A percentile compares a stretch with the other conserved stretches of the same genome.
Evolutionary conservation across 495 filamentous ascomycete species (phyloP).

Genomic region (Aspergillus panamensis): DNA sequence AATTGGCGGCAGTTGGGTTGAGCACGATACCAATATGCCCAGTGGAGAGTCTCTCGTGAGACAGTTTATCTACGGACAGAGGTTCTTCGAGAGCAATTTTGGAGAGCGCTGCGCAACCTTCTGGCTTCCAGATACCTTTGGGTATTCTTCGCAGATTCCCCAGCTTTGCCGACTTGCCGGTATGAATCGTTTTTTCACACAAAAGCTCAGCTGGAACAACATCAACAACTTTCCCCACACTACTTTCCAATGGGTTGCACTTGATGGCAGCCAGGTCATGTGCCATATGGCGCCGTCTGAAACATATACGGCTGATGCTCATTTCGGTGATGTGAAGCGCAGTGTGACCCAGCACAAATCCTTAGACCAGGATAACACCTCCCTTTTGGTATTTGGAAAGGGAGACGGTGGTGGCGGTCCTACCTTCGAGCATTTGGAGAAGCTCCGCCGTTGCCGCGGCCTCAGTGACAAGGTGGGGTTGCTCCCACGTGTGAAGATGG

Average conservation of each 20-base stretch:
- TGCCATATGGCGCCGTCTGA: slow-evolving; percentile 95
- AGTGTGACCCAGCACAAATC: slow-evolving; percentile 93
- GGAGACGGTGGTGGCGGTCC: slow-evolving; percentile 95
- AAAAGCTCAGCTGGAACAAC: slow-evolving; percentile 96
- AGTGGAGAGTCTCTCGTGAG: slow-evolving; percentile 90
- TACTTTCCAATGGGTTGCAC: slow-evolving; percentile 94
- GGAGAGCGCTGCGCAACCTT: slow-evolving; percentile 86
- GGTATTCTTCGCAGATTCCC: slow-evolving; percentile 90
- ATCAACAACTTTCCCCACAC: slow-evolving; percentile 99
- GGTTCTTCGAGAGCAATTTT: slow-evolving; percentile 92
- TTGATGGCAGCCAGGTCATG: slow-evolving; percentile 92
- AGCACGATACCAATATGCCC: slow-evolving; percentile 97
- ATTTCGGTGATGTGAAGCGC: slow-evolving; percentile 92
- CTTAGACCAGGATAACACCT: slow-evolving; percentile 83
- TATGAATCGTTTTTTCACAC: slow-evolving; percentile 95
- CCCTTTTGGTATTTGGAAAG: slow-evolving; percentile 89
- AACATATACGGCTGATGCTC: slow-evolving; percentile 90
- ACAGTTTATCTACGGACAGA: slow-evolving; percentile 93
- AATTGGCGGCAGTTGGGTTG: slow-evolving; percentile 97
- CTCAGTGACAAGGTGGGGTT: slow-evolving; percentile 82
- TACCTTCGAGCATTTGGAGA: slow-evolving; percentile 90
- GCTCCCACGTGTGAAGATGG: slow-evolving; percentile 84
- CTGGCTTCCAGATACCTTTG: slow-evolving; percentile 97
- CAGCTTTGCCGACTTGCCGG: slow-evolving; percentile 88
- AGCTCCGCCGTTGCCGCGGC: slow-evolving; percentile 89